Evolutionary conservation across 805 yeast species (phyloP).

Genomic region (Kuraishia ogatae): DNA sequence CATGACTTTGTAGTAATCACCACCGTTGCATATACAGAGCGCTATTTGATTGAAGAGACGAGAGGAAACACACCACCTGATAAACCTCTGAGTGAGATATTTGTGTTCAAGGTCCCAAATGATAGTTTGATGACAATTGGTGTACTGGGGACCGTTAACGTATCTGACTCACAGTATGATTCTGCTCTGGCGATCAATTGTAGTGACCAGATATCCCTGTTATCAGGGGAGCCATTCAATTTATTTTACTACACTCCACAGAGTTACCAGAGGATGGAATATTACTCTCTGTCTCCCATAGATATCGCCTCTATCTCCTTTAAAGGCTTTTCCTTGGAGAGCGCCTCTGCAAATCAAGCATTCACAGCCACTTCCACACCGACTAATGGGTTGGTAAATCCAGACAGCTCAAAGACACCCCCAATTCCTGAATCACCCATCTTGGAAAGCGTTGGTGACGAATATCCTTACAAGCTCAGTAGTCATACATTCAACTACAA

Average conservation of each 20-base stretch:
- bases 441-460: background rate
- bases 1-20: constrained; percentile 1
- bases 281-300: constrained; percentile 59
- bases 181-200: background rate
- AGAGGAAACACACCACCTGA: background rate
- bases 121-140: background rate
- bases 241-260: constrained; percentile 65
- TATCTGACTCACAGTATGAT: background rate
- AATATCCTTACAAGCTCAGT: background rate
- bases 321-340: background rate
- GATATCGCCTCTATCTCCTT: background rate
- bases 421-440: background rate
- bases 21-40: constrained; percentile 1
- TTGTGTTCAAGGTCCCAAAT: background rate
- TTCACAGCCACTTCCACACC: background rate
- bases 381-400: background rate
- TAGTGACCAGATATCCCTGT: background rate
- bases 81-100: background rate
- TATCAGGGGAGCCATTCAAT: constrained; percentile 5
- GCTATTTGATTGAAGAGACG: background rate
- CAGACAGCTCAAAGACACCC: no score
- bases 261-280: constrained; percentile 59
- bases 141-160: background rate
- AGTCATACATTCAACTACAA: background rate
- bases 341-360: background rate